Conservation (phyloP, 148 eudicot species). For the Spergularia bocconei region DNA sequence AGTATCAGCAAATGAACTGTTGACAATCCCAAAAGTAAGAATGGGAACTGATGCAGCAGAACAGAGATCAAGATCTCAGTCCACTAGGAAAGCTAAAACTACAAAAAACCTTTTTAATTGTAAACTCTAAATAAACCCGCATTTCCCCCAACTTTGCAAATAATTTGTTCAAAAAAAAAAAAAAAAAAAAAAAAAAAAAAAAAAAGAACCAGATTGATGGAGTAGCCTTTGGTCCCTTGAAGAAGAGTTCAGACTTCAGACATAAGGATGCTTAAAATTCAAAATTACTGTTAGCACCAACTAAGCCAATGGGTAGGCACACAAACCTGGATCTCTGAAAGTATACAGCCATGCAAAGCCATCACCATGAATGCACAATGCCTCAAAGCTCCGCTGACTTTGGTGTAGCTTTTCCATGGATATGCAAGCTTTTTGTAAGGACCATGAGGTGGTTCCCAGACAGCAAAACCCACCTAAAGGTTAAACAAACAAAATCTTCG, state of each 20-base stretch:
- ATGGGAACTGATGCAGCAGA: no score
- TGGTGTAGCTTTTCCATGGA: constrained; percentile 80
- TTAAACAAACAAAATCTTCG: constrained; percentile 2
- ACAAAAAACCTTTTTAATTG: no score
- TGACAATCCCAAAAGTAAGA: no score
- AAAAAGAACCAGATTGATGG: no score
- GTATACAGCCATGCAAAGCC: constrained; percentile 92
- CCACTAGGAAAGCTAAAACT: no score
- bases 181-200: no score
- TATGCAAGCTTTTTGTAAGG: constrained; percentile 65
- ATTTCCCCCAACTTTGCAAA: no score
- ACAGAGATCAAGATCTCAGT: no score
- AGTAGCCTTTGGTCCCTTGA: neutral
- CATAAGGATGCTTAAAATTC: neutral
- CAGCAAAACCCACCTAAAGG: constrained; percentile 73
- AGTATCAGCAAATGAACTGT: no score
- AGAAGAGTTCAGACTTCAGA: neutral
- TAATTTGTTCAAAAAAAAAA: no score
- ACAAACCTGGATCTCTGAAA: constrained; percentile 87
- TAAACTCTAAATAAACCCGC: no score
- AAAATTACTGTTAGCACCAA: neutral
- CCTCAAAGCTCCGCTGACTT: constrained; percentile 79
- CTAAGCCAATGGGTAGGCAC: constrained; percentile 7
- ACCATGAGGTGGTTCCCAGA: constrained; percentile 98
- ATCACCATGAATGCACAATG: constrained; percentile 90